Evolutionary conservation across 1,284 basidiomycete genomes (phyloP).

Genomic region (Trametes sp.): DNA sequence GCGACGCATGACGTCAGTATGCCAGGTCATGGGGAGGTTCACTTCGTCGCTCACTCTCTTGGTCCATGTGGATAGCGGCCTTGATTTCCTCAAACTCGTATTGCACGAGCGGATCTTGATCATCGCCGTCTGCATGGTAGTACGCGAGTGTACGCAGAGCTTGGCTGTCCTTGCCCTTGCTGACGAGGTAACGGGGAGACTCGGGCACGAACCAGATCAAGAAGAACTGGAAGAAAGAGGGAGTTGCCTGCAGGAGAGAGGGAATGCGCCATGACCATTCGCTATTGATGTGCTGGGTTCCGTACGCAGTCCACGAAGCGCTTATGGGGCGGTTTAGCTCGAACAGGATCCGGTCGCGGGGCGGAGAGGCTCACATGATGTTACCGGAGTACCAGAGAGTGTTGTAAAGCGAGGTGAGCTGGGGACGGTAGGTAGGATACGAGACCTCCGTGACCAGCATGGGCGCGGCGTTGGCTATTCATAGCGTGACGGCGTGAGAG

Average conservation of each 20-base stretch:
- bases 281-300: constrained; percentile 68
- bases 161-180: constrained; percentile 67
- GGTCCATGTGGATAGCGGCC: constrained; percentile 72
- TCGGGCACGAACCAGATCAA: constrained; percentile 72
- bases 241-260: constrained; percentile 69
- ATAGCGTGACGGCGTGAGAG: constrained; percentile 6
- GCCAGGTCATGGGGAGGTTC: background rate
- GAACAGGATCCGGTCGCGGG: constrained; percentile 13
- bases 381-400: constrained; percentile 84
- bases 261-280: constrained; percentile 83
- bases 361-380: constrained; percentile 58
- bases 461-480: constrained; percentile 69
- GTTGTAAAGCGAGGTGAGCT: constrained; percentile 77
- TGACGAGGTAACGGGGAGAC: constrained; percentile 75
- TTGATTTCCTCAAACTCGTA: constrained; percentile 83
- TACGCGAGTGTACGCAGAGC: constrained; percentile 71
- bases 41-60: constrained; percentile 41
- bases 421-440: constrained; percentile 79
- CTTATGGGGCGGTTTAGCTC: constrained; percentile 39
- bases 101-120: constrained; percentile 71
- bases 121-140: constrained; percentile 78
- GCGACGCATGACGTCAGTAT: background rate
- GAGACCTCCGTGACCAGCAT: constrained; percentile 81
- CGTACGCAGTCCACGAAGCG: constrained; percentile 80
- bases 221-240: constrained; percentile 65